phyloP scores from a whole-genome alignment of 495 filamentous ascomycete species.

The Hypoxylon rickii region DNA sequence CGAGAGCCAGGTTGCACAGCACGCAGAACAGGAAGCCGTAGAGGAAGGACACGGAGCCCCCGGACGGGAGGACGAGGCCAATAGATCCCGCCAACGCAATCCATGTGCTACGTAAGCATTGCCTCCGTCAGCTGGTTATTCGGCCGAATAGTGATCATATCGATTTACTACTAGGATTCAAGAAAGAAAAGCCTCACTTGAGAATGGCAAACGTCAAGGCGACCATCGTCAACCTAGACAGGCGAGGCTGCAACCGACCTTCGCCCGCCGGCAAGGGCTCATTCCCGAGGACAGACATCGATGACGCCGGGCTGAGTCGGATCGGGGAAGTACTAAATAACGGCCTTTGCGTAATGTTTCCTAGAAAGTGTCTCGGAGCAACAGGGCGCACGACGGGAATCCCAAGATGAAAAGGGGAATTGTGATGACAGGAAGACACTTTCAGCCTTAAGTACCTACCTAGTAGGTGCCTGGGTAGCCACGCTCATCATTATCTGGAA shows the following conservation, averaged over 20 bases:
- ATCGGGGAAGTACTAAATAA: background rate
- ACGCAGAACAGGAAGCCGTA: constrained; percentile 47
- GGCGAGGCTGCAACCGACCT: constrained; percentile 35
- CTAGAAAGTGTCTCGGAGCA: no score
- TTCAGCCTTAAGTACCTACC: no score
- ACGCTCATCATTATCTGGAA: no score
- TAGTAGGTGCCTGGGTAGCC: no score
- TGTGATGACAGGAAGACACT: no score
- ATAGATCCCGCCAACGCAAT: constrained; percentile 44
- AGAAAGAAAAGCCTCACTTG: no score
- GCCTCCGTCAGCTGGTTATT: no score
- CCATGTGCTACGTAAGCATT: constrained; percentile 44
- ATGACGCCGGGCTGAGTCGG: background rate
- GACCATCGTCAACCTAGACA: constrained; percentile 40
- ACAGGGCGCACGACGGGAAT: no score
- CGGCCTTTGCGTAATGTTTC: no score
- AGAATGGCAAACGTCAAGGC: constrained; percentile 44
- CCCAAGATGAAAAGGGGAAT: no score
- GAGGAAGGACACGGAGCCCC: constrained; percentile 40
- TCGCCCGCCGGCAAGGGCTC: constrained; percentile 24
- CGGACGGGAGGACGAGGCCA: constrained; percentile 40
- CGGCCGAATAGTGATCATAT: no score
- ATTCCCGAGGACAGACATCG: constrained; percentile 12
- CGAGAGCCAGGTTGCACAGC: constrained; percentile 48
- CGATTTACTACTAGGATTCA: no score